These are phyloP conservation scores for Trichoderma koningii DNA, from an alignment of 2,329 filamentous ascomycete genomes.

Conservation along the genomic window DNA sequence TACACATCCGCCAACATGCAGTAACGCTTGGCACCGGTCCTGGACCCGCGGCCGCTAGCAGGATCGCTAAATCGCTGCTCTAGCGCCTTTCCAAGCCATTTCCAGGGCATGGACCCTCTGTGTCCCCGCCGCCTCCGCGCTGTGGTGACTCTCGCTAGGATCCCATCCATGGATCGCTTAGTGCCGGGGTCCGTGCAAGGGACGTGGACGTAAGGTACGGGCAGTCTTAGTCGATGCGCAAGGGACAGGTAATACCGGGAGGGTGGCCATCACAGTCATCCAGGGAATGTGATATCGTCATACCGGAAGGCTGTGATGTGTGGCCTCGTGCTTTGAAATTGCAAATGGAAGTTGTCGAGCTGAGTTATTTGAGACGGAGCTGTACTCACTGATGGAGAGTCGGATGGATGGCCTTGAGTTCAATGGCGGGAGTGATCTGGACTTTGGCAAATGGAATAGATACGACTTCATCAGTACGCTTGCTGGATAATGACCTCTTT, in stretches of 20 bases:
- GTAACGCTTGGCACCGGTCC: slow-evolving; percentile 5
- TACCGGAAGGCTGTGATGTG: background rate
- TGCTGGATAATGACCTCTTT: too few relatives aligned
- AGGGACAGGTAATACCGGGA: slow-evolving; percentile 15
- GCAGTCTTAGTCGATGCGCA: slow-evolving; percentile 26
- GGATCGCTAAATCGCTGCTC: background rate
- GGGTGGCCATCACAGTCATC: slow-evolving; percentile 19
- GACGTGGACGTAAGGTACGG: background rate
- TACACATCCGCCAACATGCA: background rate
- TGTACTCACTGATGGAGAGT: too few relatives aligned
- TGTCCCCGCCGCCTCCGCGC: slow-evolving; percentile 17
- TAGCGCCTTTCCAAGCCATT: background rate
- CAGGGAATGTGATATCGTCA: slow-evolving; percentile 16
- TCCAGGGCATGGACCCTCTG: slow-evolving; percentile 6
- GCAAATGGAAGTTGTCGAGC: background rate
- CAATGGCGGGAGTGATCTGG: too few relatives aligned
- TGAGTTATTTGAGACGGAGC: too few relatives aligned
- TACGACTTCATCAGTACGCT: too few relatives aligned
- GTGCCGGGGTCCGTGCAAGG: slow-evolving; percentile 10
- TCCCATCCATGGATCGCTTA: background rate
- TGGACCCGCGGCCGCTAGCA: slow-evolving; percentile 8
- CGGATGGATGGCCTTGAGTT: too few relatives aligned
- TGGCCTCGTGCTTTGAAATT: background rate
- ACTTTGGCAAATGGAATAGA: too few relatives aligned
- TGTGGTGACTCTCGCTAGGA: slow-evolving; percentile 1